Evolutionary conservation across 2,329 filamentous ascomycete genomes (phyloP), one percentile per base, ranked within the genome.

Genomic region (Lecanicillium sp.): DNA sequence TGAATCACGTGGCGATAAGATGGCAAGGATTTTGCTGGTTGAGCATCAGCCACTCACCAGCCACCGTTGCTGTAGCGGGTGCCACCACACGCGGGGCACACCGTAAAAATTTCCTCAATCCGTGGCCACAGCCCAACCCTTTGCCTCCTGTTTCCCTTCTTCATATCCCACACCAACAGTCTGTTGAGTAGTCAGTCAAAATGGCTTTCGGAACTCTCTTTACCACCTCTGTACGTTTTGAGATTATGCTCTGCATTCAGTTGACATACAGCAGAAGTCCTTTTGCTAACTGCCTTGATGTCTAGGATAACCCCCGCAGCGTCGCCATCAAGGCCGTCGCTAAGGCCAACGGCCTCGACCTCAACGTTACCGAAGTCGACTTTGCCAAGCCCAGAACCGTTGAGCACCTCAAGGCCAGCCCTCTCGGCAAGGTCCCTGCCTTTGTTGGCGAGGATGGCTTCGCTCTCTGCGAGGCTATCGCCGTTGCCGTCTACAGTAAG

Each of bases 151-250:
- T 11, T 25, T n/a, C 22, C 22, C 22, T 7, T 48, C 43, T 45
- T 49, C 46, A 42, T 40, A 45, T 42, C 44, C 45, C 43, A 49
- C 50, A 47, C 49, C 43, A 48, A 40, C 41, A 41, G 48, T 45
- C 44, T 47, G 45, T 48, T 39, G 38, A 42, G 40, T 51, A 46
- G 48, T 51, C 56, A 60, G 58, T 63, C 72, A 86, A 77, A 66
- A 94, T 94, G 84, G 76, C 85, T 63, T 96, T 98, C 78, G 92
- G 92, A 73, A 98, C 94, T 76, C 80, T 98, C 61, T 96, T 92
- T 80, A 85, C 83, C 64, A 79, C 77, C 67, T 64, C 78, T 71
- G 90, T 94, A 81, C 54, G 65, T 36, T 44, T 17, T n/a, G 9
- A n/a, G 42, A 14, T 27, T 46, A 41, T 49, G 38, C 43, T 44